These are phyloP conservation scores for Coemansia sp. DNA, from an alignment of 192 early-diverging fungal species.

Conservation along the genomic window DNA sequence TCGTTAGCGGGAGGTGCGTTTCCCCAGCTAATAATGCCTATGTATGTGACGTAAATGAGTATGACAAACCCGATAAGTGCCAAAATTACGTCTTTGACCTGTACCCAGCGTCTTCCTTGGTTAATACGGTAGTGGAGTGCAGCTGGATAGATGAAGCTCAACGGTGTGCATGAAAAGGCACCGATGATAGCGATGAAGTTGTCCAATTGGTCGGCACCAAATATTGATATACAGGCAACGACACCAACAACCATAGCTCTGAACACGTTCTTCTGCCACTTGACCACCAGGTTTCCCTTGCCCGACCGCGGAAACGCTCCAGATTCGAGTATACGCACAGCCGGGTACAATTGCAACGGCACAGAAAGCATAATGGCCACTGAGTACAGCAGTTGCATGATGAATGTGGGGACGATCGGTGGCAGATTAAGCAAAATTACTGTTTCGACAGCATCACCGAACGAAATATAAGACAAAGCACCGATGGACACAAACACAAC, in stretches of 20 bases:
- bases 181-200: constrained; percentile 87
- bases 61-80: constrained; percentile 70
- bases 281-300: constrained; percentile 72
- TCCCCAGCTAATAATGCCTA: constrained; percentile 51
- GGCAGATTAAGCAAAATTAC: constrained; percentile 89
- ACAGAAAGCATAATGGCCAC: constrained; percentile 93
- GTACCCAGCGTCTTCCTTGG: constrained; percentile 45
- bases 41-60: constrained; percentile 80
- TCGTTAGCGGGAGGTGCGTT: constrained; percentile 29
- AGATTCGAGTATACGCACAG: constrained; percentile 87
- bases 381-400: constrained; percentile 86
- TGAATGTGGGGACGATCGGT: constrained; percentile 58
- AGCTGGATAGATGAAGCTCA: constrained; percentile 86
- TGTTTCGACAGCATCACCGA: constrained; percentile 84
- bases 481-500: constrained; percentile 80
- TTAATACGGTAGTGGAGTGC: constrained; percentile 76
- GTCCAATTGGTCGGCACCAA: constrained; percentile 79
- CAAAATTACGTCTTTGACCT: constrained; percentile 62
- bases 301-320: constrained; percentile 81
- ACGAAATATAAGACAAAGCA: constrained; percentile 78
- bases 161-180: constrained; percentile 73
- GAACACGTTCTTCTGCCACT: constrained; percentile 88
- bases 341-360: constrained; percentile 89
- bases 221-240: constrained; percentile 75
- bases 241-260: constrained; percentile 64